Conservation (phyloP, 805 yeast genomes). For the Maudiozyma saulgeensis region DNA sequence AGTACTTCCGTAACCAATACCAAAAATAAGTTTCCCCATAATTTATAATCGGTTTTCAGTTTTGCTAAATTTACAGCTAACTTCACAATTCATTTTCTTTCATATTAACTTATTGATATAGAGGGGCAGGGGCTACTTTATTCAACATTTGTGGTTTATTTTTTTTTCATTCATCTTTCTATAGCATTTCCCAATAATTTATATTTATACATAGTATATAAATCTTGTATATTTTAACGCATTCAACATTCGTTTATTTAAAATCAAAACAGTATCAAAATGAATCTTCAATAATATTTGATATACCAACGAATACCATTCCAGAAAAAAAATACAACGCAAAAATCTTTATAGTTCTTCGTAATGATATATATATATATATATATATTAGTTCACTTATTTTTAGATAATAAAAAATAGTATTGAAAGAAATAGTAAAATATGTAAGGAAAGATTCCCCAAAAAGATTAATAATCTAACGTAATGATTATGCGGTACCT, state of each 20-base stretch:
- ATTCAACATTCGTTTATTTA: slow-evolving; percentile 27
- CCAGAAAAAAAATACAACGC: not conserved
- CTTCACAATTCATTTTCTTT: slow-evolving; percentile 4
- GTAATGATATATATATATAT: too few relatives aligned
- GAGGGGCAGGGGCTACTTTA: slow-evolving; percentile 3
- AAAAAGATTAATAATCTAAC: not conserved
- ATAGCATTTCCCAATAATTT: slow-evolving; percentile 1
- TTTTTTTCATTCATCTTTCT: slow-evolving; percentile 33
- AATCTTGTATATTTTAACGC: slow-evolving; percentile 22
- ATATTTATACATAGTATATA: slow-evolving; percentile 1
- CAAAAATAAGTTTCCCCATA: slow-evolving; percentile 8
- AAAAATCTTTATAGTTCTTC: too few relatives aligned
- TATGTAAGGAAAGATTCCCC: too few relatives aligned
- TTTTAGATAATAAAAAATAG: too few relatives aligned
- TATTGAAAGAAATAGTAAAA: too few relatives aligned
- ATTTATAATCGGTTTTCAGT: not conserved
- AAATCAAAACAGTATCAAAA: too few relatives aligned
- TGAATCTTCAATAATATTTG: too few relatives aligned
- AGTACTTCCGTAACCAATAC: slow-evolving; percentile 72
- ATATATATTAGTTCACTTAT: too few relatives aligned
- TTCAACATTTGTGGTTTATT: slow-evolving; percentile 14
- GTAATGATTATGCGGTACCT: slow-evolving; percentile 12
- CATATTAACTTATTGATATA: not conserved
- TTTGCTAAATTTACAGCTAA: not conserved
- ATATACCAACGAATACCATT: slow-evolving; percentile 4